Conservation (phyloP, 1,139 yeast species). For the Diutina rugosa region DNA sequence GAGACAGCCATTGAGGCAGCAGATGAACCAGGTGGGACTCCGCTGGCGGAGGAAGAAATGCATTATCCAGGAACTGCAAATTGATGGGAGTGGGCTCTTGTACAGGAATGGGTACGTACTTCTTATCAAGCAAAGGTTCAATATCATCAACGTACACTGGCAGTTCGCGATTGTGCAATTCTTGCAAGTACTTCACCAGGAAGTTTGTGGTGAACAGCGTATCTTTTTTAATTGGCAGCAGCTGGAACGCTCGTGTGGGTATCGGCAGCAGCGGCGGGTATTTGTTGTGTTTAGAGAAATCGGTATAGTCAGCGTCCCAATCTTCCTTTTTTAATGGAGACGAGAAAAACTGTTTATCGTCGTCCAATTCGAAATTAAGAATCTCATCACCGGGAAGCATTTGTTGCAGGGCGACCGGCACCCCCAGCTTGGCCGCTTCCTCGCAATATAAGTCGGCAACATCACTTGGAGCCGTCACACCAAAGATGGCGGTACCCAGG, state of each 20-base stretch:
- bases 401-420: constrained; percentile 10
- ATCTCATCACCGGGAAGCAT: neutral
- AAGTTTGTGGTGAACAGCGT: neutral
- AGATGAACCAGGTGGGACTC: neutral
- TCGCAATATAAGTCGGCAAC: constrained; percentile 24
- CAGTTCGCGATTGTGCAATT: neutral
- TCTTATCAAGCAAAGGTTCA: neutral
- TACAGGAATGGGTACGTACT: constrained; percentile 25
- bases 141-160: neutral
- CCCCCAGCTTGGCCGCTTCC: constrained; percentile 26
- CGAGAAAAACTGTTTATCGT: neutral
- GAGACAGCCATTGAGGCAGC: constrained; percentile 10
- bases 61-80: neutral
- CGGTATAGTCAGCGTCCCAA: neutral
- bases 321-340: neutral
- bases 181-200: neutral
- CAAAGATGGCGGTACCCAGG: constrained; percentile 57
- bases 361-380: constrained; percentile 10
- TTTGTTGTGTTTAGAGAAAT: constrained; percentile 6
- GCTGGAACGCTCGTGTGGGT: constrained; percentile 13
- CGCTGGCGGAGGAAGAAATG: neutral
- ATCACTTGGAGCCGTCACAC: constrained; percentile 15
- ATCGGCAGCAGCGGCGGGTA: constrained; percentile 12
- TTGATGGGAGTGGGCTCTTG: constrained; percentile 18
- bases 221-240: neutral